Base-by-base conservation (phyloP, 331 rosid genomes). In the Spiraea crenata region DNA sequence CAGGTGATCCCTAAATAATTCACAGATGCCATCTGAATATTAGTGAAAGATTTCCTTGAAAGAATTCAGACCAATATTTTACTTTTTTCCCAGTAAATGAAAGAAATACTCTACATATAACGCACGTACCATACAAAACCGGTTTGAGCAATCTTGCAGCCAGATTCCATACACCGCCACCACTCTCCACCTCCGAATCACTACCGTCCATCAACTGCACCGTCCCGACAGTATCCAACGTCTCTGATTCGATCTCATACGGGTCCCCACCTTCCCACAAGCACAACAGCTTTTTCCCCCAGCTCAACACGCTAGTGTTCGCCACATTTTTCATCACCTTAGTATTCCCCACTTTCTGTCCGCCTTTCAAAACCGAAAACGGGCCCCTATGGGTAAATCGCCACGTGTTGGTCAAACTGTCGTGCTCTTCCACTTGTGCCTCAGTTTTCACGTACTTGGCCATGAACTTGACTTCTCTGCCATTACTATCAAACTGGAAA, bases 281-380 rank as follows among this genome's bases (percentile, higher is more conserved):
- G 57, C 98, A 93, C 64, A 93, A 8, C 3, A 93, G 76, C 73
- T 79, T 89, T 17, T 76, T 70, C 3, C 88, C 97, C 98, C 97
- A 93, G 76, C 72, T 65, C 42, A 93, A 47, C 3, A 93, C 98
- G 41, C 98, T 88, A 6, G 98, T 93, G 10, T 93, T 93, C 5
- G 98, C 98, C 69, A 93, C 98, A 74, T 93, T 93, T 79, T 93
- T 93, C 98, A 93, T 93, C 39, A 93, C 98, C 92, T 90, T 90
- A 2, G 91, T 88, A 57, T 93, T 93, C 59, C 98, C 98, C 67
- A 93, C 78, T 35, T 74, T 93, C 60, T 46, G 74, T 71, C 97
- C 98, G 11, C 92, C 96, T 66, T 87, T 87, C 84, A 93, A 59
- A 60, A 90, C 93, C 1, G 97, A 93, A 73, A 93, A 93, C 8